Base-by-base conservation (phyloP, 192 early-diverging fungal genomes). In the Podila horticola region DNA sequence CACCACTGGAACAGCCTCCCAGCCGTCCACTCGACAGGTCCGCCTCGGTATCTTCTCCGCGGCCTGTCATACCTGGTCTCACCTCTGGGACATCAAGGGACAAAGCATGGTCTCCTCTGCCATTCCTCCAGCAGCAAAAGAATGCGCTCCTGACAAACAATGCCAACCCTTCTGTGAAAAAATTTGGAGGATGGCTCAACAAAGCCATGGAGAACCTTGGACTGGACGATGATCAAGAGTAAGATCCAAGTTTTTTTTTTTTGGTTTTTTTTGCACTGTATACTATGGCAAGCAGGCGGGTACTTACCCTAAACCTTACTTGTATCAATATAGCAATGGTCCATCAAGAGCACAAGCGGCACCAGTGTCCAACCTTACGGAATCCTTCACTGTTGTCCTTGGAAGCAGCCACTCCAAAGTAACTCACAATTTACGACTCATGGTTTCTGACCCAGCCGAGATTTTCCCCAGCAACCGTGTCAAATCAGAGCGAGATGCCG, bases 371-470 rank as follows among this genome's bases (percentile, higher is more conserved):
- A 81, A 92, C 22, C 79, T 94, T 11, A 91, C 91, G 3, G 93
- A 94, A 64, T 88, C 89, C 2, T 94, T 93, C 73, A 93, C 93
- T 0, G 90, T 93, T 20, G 85, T 88, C 19, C 79, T 93, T 13
- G 93, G 93, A 5, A 93, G 91, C 30, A 84, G 84, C 28, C 93
- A 94, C 74, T 90, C 92, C n/a, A 89, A 89, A 33, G 88, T 90
- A 9, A 93, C 92, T 26, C 92, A 93, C 66, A 94, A 92, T 81
- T 69, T 94, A 7, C 62, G 91, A 28, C 75, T 94, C 13, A 51
- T 86, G 38, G 90, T 90, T 19, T 83, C 82, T 3, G 86, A 89
- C 50, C 71, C 77, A n/a, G 62, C 52, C 1, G 70, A 72, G 22
- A 66, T 81, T 24, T 81, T 81, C 20, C 71, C 77, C 8, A 81